Evolutionary conservation across 2,329 filamentous ascomycete genomes (phyloP).

Genomic region (Colletotrichum ledebouriae): DNA sequence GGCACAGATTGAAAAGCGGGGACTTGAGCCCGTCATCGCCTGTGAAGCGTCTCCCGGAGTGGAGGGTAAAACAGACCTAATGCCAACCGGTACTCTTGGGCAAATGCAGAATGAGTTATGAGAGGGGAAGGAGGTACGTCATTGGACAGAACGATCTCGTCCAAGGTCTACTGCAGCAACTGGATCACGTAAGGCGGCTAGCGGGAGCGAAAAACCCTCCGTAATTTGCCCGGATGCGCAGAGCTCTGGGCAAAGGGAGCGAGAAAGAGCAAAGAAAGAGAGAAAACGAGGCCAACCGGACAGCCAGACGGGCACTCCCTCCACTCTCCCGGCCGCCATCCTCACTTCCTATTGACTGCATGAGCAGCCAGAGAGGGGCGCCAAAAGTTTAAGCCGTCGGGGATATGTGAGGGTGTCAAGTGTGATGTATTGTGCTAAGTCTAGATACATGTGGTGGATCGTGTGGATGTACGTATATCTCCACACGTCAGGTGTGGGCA

Average conservation of each 20-base stretch:
- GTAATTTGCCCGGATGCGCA: neutral
- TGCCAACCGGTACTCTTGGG: slow-evolving; percentile 29
- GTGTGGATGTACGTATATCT: no score
- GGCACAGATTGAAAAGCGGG: slow-evolving; percentile 31
- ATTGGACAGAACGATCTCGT: slow-evolving; percentile 17
- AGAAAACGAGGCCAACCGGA: slow-evolving; percentile 9
- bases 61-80: slow-evolving; percentile 32
- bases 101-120: neutral
- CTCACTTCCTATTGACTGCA: slow-evolving; percentile 5
- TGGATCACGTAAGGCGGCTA: neutral
- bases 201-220: slow-evolving; percentile 5
- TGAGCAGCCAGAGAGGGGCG: slow-evolving; percentile 4
- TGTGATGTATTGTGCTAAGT: no score
- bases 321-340: slow-evolving; percentile 10
- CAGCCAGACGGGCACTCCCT: slow-evolving; percentile 12
- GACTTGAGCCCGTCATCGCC: slow-evolving; percentile 13
- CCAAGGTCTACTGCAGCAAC: no score
- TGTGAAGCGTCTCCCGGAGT: slow-evolving; percentile 9
- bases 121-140: slow-evolving; percentile 17
- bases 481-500: no score
- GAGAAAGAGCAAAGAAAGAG: neutral
- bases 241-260: neutral
- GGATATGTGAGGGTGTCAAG: no score
- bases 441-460: no score
- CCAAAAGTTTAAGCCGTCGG: slow-evolving; percentile 37